These are phyloP conservation scores for Leccinum disarticulatum DNA, from an alignment of 768 basidiomycete species.

Conservation along the genomic window DNA sequence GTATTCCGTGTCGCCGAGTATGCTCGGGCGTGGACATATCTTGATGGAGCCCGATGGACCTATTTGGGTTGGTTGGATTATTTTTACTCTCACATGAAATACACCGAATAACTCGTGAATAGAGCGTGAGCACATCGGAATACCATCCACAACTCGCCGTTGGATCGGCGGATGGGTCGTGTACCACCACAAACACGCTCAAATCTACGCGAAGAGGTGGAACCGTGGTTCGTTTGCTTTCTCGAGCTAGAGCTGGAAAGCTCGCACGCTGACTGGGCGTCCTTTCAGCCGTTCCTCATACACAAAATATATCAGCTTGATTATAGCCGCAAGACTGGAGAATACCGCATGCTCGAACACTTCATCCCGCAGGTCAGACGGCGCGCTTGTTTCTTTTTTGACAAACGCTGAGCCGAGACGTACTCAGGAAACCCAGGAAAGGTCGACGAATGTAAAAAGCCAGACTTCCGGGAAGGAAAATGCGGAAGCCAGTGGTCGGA, in stretches of 20 bases:
- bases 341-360: slow-evolving; percentile 87
- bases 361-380: slow-evolving; percentile 67
- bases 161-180: slow-evolving; percentile 81
- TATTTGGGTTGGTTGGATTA: slow-evolving; percentile 65
- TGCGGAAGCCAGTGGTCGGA: slow-evolving; percentile 11
- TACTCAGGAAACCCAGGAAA: slow-evolving; percentile 48
- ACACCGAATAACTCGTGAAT: background rate
- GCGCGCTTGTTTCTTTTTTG: background rate
- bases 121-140: slow-evolving; percentile 77
- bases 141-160: slow-evolving; percentile 85
- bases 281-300: slow-evolving; percentile 64
- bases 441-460: slow-evolving; percentile 32
- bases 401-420: background rate
- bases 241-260: background rate
- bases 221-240: slow-evolving; percentile 53
- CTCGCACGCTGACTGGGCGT: background rate
- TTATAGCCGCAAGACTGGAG: slow-evolving; percentile 70
- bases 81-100: background rate
- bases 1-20: slow-evolving; percentile 67
- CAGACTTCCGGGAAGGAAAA: slow-evolving; percentile 31
- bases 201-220: slow-evolving; percentile 69
- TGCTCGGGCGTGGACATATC: slow-evolving; percentile 71
- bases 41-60: slow-evolving; percentile 76
- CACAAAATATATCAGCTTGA: slow-evolving; percentile 87
- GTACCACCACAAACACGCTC: slow-evolving; percentile 70